These are phyloP conservation scores for Casuarina equisetifolia DNA, from an alignment of 306 rosid genomes.

Conservation along the genomic window DNA sequence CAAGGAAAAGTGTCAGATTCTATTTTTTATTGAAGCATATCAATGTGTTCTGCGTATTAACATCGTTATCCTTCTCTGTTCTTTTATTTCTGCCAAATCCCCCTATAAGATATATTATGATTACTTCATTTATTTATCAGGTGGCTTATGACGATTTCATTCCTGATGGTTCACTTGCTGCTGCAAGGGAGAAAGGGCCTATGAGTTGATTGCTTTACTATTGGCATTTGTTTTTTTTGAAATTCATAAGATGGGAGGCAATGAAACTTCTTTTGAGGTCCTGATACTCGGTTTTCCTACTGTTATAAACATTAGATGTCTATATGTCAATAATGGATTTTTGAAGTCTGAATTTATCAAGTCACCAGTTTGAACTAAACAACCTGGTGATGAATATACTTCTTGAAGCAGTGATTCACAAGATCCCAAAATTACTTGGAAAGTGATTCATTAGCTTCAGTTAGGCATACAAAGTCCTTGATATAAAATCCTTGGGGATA, in stretches of 20 bases:
- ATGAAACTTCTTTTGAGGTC: background rate
- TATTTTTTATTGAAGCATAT: slow-evolving; percentile 1
- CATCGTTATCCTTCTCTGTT: background rate
- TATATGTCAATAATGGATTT: background rate
- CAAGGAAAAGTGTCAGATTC: background rate
- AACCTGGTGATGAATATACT: background rate
- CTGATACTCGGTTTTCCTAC: background rate
- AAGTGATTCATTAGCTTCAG: background rate
- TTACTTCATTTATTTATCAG: slow-evolving; percentile 39
- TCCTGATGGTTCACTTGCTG: slow-evolving; percentile 83
- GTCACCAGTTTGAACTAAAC: background rate
- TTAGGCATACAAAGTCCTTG: background rate
- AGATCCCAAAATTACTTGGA: background rate
- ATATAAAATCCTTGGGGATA: background rate
- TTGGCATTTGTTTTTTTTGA: background rate
- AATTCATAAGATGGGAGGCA: background rate
- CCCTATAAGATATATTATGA: background rate
- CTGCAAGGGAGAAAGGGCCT: slow-evolving; percentile 90
- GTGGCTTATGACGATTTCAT: slow-evolving; percentile 84
- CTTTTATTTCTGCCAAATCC: background rate
- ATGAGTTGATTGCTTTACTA: slow-evolving; percentile 54
- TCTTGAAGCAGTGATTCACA: background rate
- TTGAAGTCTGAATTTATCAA: background rate
- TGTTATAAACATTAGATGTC: background rate
- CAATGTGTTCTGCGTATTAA: background rate